A percentile compares a stretch with the other conserved stretches of the same genome.
phyloP scores from a whole-genome alignment of 75 land plant species.

The Selaginella moellendorffii region DNA sequence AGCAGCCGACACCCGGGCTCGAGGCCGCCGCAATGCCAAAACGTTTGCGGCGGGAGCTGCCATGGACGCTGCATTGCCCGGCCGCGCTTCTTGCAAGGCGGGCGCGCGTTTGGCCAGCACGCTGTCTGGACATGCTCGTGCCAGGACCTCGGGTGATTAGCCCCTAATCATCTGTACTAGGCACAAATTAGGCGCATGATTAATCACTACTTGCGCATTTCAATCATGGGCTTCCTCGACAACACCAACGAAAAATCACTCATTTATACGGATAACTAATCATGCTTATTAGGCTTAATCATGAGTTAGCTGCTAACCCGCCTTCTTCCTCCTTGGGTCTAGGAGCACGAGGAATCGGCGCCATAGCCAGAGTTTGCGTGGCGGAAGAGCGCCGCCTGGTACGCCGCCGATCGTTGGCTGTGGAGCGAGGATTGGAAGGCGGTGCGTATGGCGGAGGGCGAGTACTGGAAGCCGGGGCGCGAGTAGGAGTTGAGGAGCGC shows the following conservation, averaged over 20 bases:
- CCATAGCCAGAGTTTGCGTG: not conserved
- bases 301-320: too few relatives aligned
- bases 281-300: too few relatives aligned
- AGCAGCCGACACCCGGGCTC: too few relatives aligned
- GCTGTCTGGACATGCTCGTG: not conserved
- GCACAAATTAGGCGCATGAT: too few relatives aligned
- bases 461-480: not conserved
- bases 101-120: not conserved
- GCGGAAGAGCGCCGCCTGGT: not conserved
- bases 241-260: too few relatives aligned
- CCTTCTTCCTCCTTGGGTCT: not conserved
- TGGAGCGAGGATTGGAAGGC: not conserved
- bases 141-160: not conserved
- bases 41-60: not conserved
- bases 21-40: not conserved
- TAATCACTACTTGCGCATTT: too few relatives aligned
- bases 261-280: too few relatives aligned
- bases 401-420: not conserved
- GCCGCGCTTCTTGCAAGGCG: not conserved
- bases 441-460: not conserved
- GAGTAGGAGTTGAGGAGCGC: not conserved
- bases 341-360: not conserved
- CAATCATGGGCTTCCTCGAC: too few relatives aligned
- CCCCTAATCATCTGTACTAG: too few relatives aligned
- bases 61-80: not conserved